A percentile compares a stretch with the other conserved stretches of the same genome.
Conservation (phyloP, 2,329 filamentous ascomycete genomes). For the Aspergillus terreus region DNA sequence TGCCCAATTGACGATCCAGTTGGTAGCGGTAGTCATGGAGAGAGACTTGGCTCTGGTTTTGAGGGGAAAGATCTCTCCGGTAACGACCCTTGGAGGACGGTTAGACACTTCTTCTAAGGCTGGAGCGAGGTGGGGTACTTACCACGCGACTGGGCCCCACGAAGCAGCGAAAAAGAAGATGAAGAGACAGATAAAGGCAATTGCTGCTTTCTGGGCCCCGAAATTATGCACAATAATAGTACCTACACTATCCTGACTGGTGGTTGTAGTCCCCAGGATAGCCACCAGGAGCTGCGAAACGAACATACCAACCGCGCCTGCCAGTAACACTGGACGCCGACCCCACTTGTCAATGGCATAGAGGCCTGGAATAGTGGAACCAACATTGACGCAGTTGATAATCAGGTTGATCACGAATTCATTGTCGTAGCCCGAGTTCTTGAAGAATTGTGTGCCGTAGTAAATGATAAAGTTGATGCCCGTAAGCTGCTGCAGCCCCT, state of each 20-base stretch:
- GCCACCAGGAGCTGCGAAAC: conserved; percentile 40
- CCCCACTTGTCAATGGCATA: conserved; percentile 74
- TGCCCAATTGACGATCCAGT: neutral
- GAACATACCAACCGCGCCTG: conserved; percentile 51
- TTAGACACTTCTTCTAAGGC: neutral
- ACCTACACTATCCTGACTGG: neutral
- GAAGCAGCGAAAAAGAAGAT: conserved; percentile 1
- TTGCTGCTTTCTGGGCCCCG: neutral
- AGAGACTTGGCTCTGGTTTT: neutral
- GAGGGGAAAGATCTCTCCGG: neutral
- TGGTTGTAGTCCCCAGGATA: neutral
- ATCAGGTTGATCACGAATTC: conserved; percentile 74
- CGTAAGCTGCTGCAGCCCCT: conserved; percentile 37
- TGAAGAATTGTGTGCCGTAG: conserved; percentile 75
- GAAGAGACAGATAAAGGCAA: neutral
- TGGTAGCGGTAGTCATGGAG: neutral
- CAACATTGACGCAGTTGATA: conserved; percentile 78
- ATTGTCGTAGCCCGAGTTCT: conserved; percentile 67
- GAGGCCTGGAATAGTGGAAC: conserved; percentile 76
- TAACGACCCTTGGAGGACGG: neutral
- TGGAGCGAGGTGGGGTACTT: neutral
- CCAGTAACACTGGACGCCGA: conserved; percentile 64
- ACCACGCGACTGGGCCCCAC: conserved; percentile 1
- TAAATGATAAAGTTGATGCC: conserved; percentile 52
- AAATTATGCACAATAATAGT: neutral